Conservation (phyloP, 257 asterid genomes). For the Solanum chiquidenum region DNA sequence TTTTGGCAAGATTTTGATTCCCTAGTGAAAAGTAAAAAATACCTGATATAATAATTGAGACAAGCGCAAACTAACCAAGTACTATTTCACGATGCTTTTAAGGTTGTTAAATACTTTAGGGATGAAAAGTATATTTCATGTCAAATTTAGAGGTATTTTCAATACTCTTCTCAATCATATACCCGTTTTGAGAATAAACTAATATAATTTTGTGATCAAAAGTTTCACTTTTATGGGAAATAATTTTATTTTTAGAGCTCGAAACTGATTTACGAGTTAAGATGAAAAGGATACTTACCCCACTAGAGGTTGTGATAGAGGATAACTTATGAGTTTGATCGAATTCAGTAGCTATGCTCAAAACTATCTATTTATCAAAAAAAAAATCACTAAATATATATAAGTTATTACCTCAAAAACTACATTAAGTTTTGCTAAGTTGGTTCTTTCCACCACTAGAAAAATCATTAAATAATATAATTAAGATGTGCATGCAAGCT, state of each 20-base stretch:
- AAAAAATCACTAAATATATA: too few species aligned
- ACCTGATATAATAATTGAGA: not conserved
- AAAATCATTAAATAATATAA: not conserved
- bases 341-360: rapidly evolving
- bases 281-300: not conserved
- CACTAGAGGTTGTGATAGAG: not conserved
- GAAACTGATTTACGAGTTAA: not conserved
- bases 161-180: too few species aligned
- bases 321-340: too few species aligned
- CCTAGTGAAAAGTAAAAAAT: not conserved
- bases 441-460: not conserved
- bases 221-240: too few species aligned
- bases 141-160: too few species aligned
- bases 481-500: not conserved
- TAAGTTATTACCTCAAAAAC: not conserved
- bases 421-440: not conserved
- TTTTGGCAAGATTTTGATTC: not conserved
- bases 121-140: too few species aligned
- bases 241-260: not conserved
- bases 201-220: too few species aligned
- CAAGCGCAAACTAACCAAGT: not conserved
- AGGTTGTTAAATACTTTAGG: not conserved
- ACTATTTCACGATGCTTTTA: not conserved
- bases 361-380: too few species aligned
- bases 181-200: not conserved